Conservation (phyloP, 371 early-diverging fungal species). For the Mortierella sp. region DNA sequence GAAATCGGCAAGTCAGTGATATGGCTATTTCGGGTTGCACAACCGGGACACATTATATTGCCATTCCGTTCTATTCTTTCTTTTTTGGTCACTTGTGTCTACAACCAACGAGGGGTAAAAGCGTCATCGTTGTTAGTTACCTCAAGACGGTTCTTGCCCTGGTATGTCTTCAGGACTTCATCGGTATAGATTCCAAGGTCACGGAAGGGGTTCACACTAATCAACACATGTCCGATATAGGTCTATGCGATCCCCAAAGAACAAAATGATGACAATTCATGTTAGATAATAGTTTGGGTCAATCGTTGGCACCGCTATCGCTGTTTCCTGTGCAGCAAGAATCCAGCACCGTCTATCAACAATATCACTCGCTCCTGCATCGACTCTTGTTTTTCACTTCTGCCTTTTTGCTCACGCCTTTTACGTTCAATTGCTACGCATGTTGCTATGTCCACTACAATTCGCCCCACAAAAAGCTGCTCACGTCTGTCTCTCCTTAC, state of each 20-base stretch:
- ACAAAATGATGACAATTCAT: background rate
- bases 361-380: background rate
- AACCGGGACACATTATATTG: background rate
- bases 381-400: background rate
- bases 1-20: conserved; percentile 5
- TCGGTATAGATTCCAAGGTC: conserved; percentile 90
- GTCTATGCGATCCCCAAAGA: conserved; percentile 66
- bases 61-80: background rate
- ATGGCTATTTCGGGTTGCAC: conserved; percentile 7
- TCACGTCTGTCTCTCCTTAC: conserved; percentile 60
- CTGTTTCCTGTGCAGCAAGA: background rate
- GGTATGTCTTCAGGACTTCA: conserved; percentile 78
- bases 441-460: background rate
- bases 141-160: conserved; percentile 89
- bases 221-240: conserved; percentile 91
- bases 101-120: background rate
- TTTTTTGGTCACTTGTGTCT: background rate
- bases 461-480: background rate
- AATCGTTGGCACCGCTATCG: background rate
- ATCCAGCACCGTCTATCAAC: background rate
- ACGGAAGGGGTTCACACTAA: conserved; percentile 91
- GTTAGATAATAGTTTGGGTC: conserved; percentile 3
- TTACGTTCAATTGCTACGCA: background rate
- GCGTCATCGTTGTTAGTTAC: conserved; percentile 61
- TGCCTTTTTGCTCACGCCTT: background rate